These are phyloP conservation scores for Sphagnum fallax DNA, from an alignment of 228 moss, liverwort and hornwort genomes.

Conservation along the genomic window DNA sequence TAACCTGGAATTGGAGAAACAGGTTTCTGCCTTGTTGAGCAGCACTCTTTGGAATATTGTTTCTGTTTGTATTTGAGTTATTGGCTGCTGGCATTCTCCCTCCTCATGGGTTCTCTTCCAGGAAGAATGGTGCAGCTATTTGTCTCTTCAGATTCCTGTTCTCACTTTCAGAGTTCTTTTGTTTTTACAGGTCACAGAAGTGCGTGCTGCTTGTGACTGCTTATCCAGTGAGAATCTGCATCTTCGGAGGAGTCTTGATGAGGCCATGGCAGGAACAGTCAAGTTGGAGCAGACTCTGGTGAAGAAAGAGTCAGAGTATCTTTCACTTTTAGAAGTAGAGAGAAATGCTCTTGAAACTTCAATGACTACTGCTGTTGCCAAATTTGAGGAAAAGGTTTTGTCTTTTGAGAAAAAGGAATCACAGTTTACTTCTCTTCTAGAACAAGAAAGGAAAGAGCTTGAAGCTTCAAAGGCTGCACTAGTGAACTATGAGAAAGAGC, in stretches of 20 bases:
- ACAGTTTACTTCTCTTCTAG: neutral
- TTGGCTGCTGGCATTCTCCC: too few relatives aligned
- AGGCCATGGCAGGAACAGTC: slow-evolving; percentile 37
- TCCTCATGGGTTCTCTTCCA: too few relatives aligned
- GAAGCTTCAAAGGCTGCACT: neutral
- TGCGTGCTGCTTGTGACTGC: slow-evolving; percentile 28
- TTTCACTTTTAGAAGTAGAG: slow-evolving; percentile 19
- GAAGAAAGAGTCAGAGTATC: slow-evolving; percentile 41
- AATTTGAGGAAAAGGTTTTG: neutral
- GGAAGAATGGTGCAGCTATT: too few relatives aligned
- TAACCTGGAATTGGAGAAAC: slow-evolving; percentile 29
- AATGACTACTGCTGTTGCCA: neutral
- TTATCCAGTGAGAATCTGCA: slow-evolving; percentile 39
- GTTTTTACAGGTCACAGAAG: slow-evolving; percentile 5
- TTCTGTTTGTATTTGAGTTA: too few relatives aligned
- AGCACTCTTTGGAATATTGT: too few relatives aligned
- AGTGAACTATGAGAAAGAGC: neutral
- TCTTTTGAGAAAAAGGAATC: too few relatives aligned
- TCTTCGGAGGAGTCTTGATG: slow-evolving; percentile 38
- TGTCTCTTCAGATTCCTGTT: too few relatives aligned
- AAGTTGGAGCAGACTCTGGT: slow-evolving; percentile 32
- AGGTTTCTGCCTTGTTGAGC: slow-evolving; percentile 8
- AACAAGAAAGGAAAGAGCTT: slow-evolving; percentile 11
- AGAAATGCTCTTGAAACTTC: neutral
- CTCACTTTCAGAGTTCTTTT: too few relatives aligned